Base-by-base conservation (phyloP, 2,329 filamentous ascomycete genomes). In the Aspergillus novoparasiticus region DNA sequence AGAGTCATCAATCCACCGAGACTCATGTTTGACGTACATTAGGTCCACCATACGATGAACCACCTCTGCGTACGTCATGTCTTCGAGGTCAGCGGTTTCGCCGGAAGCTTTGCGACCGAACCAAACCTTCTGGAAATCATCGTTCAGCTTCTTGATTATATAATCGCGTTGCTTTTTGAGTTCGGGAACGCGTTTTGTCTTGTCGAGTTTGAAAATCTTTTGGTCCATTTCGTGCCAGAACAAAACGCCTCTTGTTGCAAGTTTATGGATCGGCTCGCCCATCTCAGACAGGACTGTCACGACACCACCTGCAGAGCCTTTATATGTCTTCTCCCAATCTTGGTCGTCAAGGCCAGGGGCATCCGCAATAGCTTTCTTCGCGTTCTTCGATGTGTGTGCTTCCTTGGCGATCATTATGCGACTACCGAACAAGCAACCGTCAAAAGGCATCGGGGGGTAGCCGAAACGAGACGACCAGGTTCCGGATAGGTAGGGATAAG, bases 161-260 rank as follows among this genome's bases (percentile, higher is more conserved):
- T 96, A 90, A 56, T 92, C 89, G 58, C 92, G 90, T 75, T 91
- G 90, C 82, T 95, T 96, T 83, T 93, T 92, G 48, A 97, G 85
- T 80, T 95, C 93, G 2, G 90, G 86, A 26, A 97, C 84, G 48
- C 93, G 90, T 85, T 97, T 97, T 75, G 94, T 93, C 83, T 96
- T 97, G 80, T 97, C 94, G 56, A 99, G 83, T 75, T 89, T 91
- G 84, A 99, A 99, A 73, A 99, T 98, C 82, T 96, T 97, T 79
- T 96, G 88, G 75, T 99, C 95, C 93, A 99, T 97, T 82, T 99
- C 96, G 57, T 93, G 90, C 95, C 95, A 99, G 84, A 99, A 97
- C 60, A 88, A 84, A 55, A 99, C 94, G 86, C 95, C 95, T 63
- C 96, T 91, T 56, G 95, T 99, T 19, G 95, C 96, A 64, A 99